Conservation (phyloP, 805 yeast genomes). For the Candida tammaniensis region DNA sequence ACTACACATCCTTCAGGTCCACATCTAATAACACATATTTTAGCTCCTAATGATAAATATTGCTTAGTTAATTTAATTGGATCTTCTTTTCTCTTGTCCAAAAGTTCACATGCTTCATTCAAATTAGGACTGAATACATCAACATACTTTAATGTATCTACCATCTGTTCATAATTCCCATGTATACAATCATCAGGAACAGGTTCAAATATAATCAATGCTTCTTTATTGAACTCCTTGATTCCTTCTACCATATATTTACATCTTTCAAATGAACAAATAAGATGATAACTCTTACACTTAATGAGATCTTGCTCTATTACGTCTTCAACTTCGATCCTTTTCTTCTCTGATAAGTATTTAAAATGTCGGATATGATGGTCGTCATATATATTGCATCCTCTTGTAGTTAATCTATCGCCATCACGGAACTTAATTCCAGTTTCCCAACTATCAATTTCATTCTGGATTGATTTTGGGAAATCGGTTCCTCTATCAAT, state of each 20-base stretch:
- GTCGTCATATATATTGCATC: conserved; percentile 71
- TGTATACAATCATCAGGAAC: conserved; percentile 71
- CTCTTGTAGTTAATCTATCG: conserved; percentile 68
- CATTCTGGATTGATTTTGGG: conserved; percentile 45
- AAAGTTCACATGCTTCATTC: conserved; percentile 71
- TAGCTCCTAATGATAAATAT: conserved; percentile 9
- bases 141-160: conserved; percentile 40
- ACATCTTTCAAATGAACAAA: conserved; percentile 70
- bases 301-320: conserved; percentile 32
- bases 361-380: conserved; percentile 55
- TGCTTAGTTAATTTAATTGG: conserved; percentile 8
- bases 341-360: conserved; percentile 58
- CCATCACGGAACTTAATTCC: conserved; percentile 57
- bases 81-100: conserved; percentile 45
- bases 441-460: conserved; percentile 59
- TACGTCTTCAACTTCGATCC: conserved; percentile 59
- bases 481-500: conserved; percentile 82
- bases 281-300: conserved; percentile 57
- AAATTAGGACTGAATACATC: conserved; percentile 80
- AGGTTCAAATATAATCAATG: conserved; percentile 79
- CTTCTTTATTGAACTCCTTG: conserved; percentile 22
- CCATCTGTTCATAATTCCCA: conserved; percentile 35
- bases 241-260: conserved; percentile 41
- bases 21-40: conserved; percentile 65
- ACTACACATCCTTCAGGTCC: conserved; percentile 71